Base-by-base conservation (phyloP, 2,329 filamentous ascomycete species). In the Sordariomycetes sp. region DNA sequence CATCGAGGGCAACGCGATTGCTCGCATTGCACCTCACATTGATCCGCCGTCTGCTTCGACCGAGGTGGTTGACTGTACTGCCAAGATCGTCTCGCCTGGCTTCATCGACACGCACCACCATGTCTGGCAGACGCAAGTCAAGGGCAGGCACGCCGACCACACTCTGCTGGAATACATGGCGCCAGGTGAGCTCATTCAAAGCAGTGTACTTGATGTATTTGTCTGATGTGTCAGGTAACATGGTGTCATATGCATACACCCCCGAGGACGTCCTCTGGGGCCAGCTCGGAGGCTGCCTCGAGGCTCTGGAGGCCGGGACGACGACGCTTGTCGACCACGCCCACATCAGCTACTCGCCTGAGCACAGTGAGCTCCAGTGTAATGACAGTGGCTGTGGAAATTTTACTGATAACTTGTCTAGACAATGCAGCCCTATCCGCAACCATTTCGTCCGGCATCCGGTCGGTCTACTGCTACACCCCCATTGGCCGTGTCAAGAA, bases 201-300 rank as follows among this genome's bases (percentile, higher is more conserved):
- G n/a, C n/a, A n/a, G n/a, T n/a, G n/a, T n/a, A n/a, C n/a, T n/a
- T n/a, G n/a, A n/a, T n/a, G n/a, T n/a, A n/a, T 25, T 9, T 9
- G 9, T 9, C 23, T 25, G 9, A 25, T 25, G n/a, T n/a, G 23
- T 9, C 23, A 25, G 23, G 23, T n/a, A 25, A 25, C 23, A 25
- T 25, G 23, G 23, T 25, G 23, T 9, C 23, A 25, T 25, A 25
- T 25, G 23, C 23, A 9, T 25, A 25, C 23, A 25, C 23, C 6
- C 17, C 40, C 3, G 49, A 61, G 3, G 68, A 72, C 36, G 46
- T 66, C 4, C 70, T 65, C 45, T 64, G 63, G 55, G 62, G 62
- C n/a, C 46, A 61, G 38, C 44, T 64, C 5, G 55, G 50, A 8
- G 63, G 61, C 3, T 49, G 49, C 12, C 44, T 64, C 11, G 62